Conservation (phyloP, 2,329 filamentous ascomycete genomes). For the Microcyclospora tardicrescens region DNA sequence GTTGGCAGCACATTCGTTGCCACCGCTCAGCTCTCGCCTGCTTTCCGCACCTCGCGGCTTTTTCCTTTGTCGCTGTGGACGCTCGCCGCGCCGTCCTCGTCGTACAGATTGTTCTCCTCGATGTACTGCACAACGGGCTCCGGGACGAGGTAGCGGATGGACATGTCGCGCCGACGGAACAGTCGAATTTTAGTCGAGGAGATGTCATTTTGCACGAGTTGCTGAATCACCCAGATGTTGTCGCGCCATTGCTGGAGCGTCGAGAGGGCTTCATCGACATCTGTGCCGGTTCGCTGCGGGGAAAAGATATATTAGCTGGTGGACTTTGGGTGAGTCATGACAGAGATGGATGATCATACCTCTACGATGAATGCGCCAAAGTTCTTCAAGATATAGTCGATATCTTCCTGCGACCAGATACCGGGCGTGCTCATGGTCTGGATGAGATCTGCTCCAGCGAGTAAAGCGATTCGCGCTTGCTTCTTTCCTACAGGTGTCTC, state of each 20-base stretch:
- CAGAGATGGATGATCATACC: slow-evolving; percentile 13
- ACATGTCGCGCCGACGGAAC: slow-evolving; percentile 67
- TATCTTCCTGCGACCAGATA: slow-evolving; percentile 72
- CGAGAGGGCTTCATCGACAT: slow-evolving; percentile 77
- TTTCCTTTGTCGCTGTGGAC: slow-evolving; percentile 11
- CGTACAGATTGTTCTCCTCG: slow-evolving; percentile 25
- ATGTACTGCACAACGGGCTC: slow-evolving; percentile 53
- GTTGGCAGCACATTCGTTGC: neutral
- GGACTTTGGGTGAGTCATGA: neutral
- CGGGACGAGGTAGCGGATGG: slow-evolving; percentile 64
- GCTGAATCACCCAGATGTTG: slow-evolving; percentile 78
- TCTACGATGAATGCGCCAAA: slow-evolving; percentile 71
- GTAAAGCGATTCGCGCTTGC: slow-evolving; percentile 60
- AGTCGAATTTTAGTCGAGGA: slow-evolving; percentile 72
- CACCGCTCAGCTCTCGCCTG: slow-evolving; percentile 20
- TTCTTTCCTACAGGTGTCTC: slow-evolving; percentile 55
- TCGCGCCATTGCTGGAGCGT: slow-evolving; percentile 69
- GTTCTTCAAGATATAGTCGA: slow-evolving; percentile 74
- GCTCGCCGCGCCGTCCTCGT: slow-evolving; percentile 22
- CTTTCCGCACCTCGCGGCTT: slow-evolving; percentile 15
- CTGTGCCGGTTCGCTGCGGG: slow-evolving; percentile 74
- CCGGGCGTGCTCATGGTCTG: slow-evolving; percentile 40
- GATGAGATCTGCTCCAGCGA: slow-evolving; percentile 53
- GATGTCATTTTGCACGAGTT: slow-evolving; percentile 77
- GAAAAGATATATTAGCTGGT: slow-evolving; percentile 58